phyloP scores from a whole-genome alignment of 768 basidiomycete genomes.

The Tulasnella sp. region DNA sequence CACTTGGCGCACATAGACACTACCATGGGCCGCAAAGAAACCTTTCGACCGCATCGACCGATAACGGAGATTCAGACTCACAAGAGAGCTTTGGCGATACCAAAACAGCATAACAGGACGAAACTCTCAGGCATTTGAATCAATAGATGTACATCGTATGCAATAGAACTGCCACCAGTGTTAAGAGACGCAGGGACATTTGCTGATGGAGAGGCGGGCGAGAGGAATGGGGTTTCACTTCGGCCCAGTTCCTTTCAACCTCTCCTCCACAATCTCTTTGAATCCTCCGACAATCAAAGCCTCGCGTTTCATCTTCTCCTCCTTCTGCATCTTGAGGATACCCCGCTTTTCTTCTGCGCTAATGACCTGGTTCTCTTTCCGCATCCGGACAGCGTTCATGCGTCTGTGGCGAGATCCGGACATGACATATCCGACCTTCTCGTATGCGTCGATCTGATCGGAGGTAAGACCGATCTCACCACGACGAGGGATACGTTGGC shows the following conservation, averaged over 20 bases:
- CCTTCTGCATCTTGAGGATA: slow-evolving; percentile 86
- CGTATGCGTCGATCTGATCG: slow-evolving; percentile 77
- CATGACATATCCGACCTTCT: slow-evolving; percentile 94
- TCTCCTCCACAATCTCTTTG: slow-evolving; percentile 68
- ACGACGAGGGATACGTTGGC: slow-evolving; percentile 92
- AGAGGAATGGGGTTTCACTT: slow-evolving; percentile 2
- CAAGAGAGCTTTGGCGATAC: too few species aligned
- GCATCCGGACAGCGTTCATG: slow-evolving; percentile 98
- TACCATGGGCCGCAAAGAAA: slow-evolving; percentile 14
- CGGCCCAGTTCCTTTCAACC: slow-evolving; percentile 41
- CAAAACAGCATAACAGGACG: too few species aligned
- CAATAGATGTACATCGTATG: too few species aligned
- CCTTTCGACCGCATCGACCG: not conserved
- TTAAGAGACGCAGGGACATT: too few species aligned
- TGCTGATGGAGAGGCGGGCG: too few species aligned
- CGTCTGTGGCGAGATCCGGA: slow-evolving; percentile 85
- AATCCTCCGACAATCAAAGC: slow-evolving; percentile 83
- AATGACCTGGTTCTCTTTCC: slow-evolving; percentile 99
- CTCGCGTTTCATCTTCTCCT: slow-evolving; percentile 88
- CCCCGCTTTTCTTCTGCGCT: slow-evolving; percentile 97
- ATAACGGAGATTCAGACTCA: too few species aligned
- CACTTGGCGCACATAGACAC: slow-evolving; percentile 5
- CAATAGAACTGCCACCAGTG: too few species aligned
- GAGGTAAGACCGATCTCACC: slow-evolving; percentile 94
- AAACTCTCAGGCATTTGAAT: too few species aligned